Base-by-base conservation (phyloP, 352 stramenopile species). In the Phytophthora capsici region DNA sequence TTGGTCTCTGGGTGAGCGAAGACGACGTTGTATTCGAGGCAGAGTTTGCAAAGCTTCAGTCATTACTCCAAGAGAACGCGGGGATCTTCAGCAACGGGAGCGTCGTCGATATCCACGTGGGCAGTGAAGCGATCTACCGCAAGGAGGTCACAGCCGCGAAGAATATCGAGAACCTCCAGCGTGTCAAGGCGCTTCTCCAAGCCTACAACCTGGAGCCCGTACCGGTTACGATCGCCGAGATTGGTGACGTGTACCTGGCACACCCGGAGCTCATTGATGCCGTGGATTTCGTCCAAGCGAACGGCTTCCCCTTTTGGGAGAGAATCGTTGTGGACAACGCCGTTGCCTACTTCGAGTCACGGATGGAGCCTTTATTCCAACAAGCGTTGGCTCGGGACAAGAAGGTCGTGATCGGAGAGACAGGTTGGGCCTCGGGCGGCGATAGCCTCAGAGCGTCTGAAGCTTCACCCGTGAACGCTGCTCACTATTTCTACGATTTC, bases 271-370 rank as follows among this genome's bases (percentile, higher is more conserved):
- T 93, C 3, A 55, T 78, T 9, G 54, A 78, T 0, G 84, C 67
- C 0, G 72, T 88, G 19, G 83, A 92, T 46, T 68, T 89, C 19
- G 68, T 91, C 1, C 74, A 80, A 16, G 75, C 79, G 0, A 93
- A 93, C 46, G 63, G 48, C 2, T 93, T 93, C 47, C 82, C 84
- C 3, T 90, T 90, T 58, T 91, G 84, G 84, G 80, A 93, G 53
- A 65, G 64, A 20, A 77, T 80, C 34, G 38, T 40, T 0, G 69
- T 86, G 4, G 57, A 66, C 4, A 61, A 57, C 3, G 82, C 80
- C 1, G 74, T 73, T 3, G 25, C 19, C 6, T 76, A 84, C 56
- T 82, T 93, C 6, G 34, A 78, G 10, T 40, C 23, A 22, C 77
- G 80, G 14, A 80, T 88, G 61, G 23, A 51, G 26, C 56, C 61